Percentiles rank a stretch among this genome's conserved stretches.
Evolutionary conservation across 2,329 filamentous ascomycete species (phyloP).

Genomic region (Fusarium tupiense): DNA sequence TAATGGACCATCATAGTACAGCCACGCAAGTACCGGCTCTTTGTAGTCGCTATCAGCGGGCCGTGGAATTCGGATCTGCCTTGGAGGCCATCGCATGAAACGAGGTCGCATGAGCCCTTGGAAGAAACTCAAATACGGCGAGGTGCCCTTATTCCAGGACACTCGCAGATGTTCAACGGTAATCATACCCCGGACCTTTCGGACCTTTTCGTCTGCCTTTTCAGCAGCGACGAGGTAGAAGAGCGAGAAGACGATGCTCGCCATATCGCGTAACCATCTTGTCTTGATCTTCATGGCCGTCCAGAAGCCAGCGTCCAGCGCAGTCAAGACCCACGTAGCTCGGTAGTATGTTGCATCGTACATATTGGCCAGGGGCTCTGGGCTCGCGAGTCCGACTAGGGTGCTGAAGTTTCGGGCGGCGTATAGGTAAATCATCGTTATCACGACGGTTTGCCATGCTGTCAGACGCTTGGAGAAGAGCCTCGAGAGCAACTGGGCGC

Average conservation of each 20-base stretch:
- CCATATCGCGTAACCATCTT: constrained; percentile 83
- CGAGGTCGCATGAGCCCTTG: constrained; percentile 79
- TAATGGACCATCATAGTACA: constrained; percentile 92
- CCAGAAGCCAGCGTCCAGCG: constrained; percentile 96
- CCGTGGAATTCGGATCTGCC: constrained; percentile 84
- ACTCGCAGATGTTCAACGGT: constrained; percentile 92
- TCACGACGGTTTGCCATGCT: constrained; percentile 87
- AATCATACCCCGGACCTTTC: constrained; percentile 85
- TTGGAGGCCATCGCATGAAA: constrained; percentile 82
- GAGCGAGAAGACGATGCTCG: constrained; percentile 82
- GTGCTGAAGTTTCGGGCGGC: constrained; percentile 93
- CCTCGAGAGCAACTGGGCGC: constrained; percentile 75
- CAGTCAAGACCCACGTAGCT: constrained; percentile 96
- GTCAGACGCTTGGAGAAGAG: constrained; percentile 78
- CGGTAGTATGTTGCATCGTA: constrained; percentile 94
- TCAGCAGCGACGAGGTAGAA: constrained; percentile 96
- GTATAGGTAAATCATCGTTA: constrained; percentile 92
- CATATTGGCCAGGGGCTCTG: constrained; percentile 92
- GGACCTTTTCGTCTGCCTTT: constrained; percentile 94
- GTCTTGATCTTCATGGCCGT: constrained; percentile 90
- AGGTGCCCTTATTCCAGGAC: constrained; percentile 94
- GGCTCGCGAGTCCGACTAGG: constrained; percentile 87
- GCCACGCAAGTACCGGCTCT: constrained; percentile 85
- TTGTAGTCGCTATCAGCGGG: constrained; percentile 83
- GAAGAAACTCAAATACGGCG: constrained; percentile 82